Evolutionary conservation across 2,329 filamentous ascomycete genomes (phyloP).

Genomic region (Aspergillus ruber): DNA sequence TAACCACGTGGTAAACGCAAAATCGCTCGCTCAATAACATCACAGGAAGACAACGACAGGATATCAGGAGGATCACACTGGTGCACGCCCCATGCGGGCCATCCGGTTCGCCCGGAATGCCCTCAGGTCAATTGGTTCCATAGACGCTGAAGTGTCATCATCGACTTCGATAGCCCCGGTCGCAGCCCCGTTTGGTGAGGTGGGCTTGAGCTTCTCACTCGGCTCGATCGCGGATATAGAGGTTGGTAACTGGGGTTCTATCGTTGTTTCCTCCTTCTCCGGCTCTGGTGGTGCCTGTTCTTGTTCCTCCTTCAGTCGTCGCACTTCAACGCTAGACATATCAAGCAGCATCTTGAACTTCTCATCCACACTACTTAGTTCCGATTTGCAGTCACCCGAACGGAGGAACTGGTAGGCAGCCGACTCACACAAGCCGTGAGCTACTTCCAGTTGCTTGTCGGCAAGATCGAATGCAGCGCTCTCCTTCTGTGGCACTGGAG

Average conservation of each 20-base stretch:
- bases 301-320: slow-evolving; percentile 50
- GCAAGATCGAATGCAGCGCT: slow-evolving; percentile 64
- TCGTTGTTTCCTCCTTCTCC: slow-evolving; percentile 13
- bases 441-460: slow-evolving; percentile 71
- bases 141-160: slow-evolving; percentile 23
- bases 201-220: slow-evolving; percentile 9
- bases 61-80: background rate
- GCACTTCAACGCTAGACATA: slow-evolving; percentile 55
- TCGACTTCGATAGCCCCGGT: slow-evolving; percentile 30
- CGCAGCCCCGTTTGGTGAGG: slow-evolving; percentile 13
- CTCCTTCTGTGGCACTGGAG: slow-evolving; percentile 24
- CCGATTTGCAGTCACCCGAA: slow-evolving; percentile 73
- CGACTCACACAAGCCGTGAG: slow-evolving; percentile 75
- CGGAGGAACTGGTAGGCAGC: slow-evolving; percentile 86
- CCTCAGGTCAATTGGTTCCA: slow-evolving; percentile 14
- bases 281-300: slow-evolving; percentile 14
- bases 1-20: no score
- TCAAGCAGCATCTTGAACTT: slow-evolving; percentile 59
- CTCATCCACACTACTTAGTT: slow-evolving; percentile 63
- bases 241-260: background rate
- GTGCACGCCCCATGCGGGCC: background rate
- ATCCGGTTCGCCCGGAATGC: slow-evolving; percentile 13
- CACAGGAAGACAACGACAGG: background rate
- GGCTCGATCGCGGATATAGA: slow-evolving; percentile 2
- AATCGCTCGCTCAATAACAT: background rate